A percentile compares a stretch with the other conserved stretches of the same genome.
Evolutionary conservation across 2,329 filamentous ascomycete species (phyloP).

Genomic region (Cladophialophora bantiana): DNA sequence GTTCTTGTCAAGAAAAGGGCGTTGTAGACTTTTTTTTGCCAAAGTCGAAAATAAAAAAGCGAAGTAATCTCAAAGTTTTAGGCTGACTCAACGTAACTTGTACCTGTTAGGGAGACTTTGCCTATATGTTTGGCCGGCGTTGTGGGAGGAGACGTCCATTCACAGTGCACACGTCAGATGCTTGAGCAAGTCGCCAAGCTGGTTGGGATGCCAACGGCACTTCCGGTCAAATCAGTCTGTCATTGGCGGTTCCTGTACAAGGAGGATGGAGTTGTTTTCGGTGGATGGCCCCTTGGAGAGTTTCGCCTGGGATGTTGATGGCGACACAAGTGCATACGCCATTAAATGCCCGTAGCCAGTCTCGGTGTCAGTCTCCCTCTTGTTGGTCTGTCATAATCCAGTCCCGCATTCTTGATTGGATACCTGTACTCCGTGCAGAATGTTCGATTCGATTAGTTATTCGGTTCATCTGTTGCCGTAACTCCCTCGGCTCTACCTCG

Average conservation of each 20-base stretch:
- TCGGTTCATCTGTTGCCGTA: not conserved
- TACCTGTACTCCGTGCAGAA: not conserved
- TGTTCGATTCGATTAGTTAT: not conserved
- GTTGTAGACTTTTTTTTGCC: not conserved
- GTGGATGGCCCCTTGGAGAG: not conserved
- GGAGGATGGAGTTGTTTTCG: not conserved
- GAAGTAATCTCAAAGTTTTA: not conserved
- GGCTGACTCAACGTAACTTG: constrained; percentile 14
- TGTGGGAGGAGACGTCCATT: constrained; percentile 26
- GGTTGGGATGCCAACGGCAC: not conserved
- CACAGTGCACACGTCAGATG: constrained; percentile 37
- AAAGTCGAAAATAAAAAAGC: not conserved
- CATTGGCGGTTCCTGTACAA: constrained; percentile 14
- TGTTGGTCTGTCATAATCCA: not conserved
- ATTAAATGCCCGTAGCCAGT: constrained; percentile 22
- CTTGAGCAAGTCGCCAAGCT: constrained; percentile 25
- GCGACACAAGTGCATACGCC: constrained; percentile 24
- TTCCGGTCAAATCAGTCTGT: constrained; percentile 4
- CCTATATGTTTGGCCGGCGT: constrained; percentile 20
- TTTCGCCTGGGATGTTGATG: constrained; percentile 3
- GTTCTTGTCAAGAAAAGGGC: not conserved
- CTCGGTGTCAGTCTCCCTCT: not conserved
- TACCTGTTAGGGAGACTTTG: not conserved
- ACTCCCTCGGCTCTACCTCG: not conserved
- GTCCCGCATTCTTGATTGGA: not conserved